Base-by-base conservation (phyloP, 129 eudicot species). In the Centaurea solstitialis region DNA sequence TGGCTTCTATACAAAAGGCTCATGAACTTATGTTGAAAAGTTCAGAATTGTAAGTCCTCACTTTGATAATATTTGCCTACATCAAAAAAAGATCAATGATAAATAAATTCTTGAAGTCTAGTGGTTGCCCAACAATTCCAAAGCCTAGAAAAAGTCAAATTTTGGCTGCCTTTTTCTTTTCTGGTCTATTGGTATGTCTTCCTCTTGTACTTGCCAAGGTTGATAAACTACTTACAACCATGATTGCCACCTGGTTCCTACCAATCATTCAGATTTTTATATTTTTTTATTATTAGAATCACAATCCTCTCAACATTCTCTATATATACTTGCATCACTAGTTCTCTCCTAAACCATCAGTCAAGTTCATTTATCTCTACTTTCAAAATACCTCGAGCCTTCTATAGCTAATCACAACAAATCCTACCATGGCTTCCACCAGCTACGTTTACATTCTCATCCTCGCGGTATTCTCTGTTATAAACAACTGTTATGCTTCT, bases 401-500 rank as follows among this genome's bases (percentile, higher is more conserved):
- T 18, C 68, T 18, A 18, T n/a, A 61, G 7, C 26, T 18, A 61
- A n/a, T 61, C 68, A 20, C 68, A 20, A 10, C n/a, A 50, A 50
- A 17, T 50, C 6, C 7, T 50, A 75, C 65, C 37, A 75, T 75
- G 84, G 50, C 73, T 73, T 62, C 79, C 11, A 39, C 62, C 1
- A 5, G 45, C 50, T 80, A 62, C 64, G 9, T 40, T 62, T 80
- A 28, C 78, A 75, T 80, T 38, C 62, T 80, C 4, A 26, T 30
- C 24, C 23, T 80, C 41, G 74, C 73, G 26, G 17, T 80, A 39
- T 38, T 80, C 13, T 40, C 50, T 13, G 43, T 80, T 15, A 72
- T 73, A 18, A 28, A 33, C 38, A 80, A 80, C 38, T 80, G 84
- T 73, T 62, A 71, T 61, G 83, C 83, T 38, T 80, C 78, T 4